Conservation (phyloP, 257 asterid genomes). For the Verbascum thapsus region DNA sequence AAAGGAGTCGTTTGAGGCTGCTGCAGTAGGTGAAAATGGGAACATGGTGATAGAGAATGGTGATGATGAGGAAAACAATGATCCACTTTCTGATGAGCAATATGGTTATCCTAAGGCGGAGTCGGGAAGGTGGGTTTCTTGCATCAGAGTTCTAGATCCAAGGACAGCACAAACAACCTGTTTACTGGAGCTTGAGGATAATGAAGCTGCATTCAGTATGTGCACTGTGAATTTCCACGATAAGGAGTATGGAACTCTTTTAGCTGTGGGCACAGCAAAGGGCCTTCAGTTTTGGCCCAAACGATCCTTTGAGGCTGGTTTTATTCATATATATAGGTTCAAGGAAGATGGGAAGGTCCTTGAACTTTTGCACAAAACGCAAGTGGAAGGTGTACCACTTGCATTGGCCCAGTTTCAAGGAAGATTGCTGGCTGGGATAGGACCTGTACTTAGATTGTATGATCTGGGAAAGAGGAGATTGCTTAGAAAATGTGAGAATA, state of each 20-base stretch:
- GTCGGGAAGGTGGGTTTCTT: slow-evolving; percentile 93
- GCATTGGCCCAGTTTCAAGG: slow-evolving; percentile 97
- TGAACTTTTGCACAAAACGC: slow-evolving; percentile 96
- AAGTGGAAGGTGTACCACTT: slow-evolving; percentile 95
- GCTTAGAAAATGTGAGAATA: slow-evolving; percentile 96
- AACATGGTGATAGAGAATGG: slow-evolving; percentile 81
- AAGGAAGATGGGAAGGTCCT: slow-evolving; percentile 95
- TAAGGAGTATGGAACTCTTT: slow-evolving; percentile 91
- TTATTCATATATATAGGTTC: slow-evolving; percentile 89
- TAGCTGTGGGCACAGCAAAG: slow-evolving; percentile 97
- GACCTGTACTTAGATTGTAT: slow-evolving; percentile 88
- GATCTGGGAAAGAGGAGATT: slow-evolving; percentile 91
- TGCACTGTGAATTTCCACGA: slow-evolving; percentile 95
- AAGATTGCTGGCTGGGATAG: slow-evolving; percentile 87
- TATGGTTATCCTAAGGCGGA: slow-evolving; percentile 98
- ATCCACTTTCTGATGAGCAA: slow-evolving; percentile 94
- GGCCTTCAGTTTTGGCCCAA: slow-evolving; percentile 96
- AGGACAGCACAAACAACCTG: slow-evolving; percentile 83
- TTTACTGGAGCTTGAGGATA: slow-evolving; percentile 94
- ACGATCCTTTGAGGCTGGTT: slow-evolving; percentile 80
- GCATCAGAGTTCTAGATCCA: slow-evolving; percentile 96
- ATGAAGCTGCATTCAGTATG: slow-evolving; percentile 98
- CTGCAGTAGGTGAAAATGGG: slow-evolving; percentile 78
- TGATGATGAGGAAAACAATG: slow-evolving; percentile 73
- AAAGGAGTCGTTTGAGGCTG: slow-evolving; percentile 81